Conservation (phyloP, 78 protist genomes). For the Dictyostelium citrinum region DNA sequence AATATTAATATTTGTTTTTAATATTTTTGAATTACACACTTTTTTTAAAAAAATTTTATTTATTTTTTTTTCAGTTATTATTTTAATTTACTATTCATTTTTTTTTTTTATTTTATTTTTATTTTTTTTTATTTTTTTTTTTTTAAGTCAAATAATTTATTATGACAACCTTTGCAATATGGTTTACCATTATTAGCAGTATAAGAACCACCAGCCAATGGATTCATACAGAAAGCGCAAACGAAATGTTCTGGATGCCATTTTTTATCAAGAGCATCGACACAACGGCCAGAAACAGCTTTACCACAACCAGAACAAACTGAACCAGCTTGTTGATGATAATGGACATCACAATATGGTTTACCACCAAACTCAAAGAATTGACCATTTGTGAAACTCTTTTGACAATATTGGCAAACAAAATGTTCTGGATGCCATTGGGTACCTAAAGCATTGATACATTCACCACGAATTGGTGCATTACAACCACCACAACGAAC, state of each 20-base stretch:
- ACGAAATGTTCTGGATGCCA: slow-evolving; percentile 88
- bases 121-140: not conserved
- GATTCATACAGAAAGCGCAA: slow-evolving; percentile 84
- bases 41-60: no score
- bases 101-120: not conserved
- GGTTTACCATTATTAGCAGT: slow-evolving; percentile 77
- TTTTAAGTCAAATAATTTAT: slow-evolving; percentile 30
- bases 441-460: slow-evolving; percentile 84
- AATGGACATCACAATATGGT: slow-evolving; percentile 84
- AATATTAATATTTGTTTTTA: no score
- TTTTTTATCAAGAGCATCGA: slow-evolving; percentile 81
- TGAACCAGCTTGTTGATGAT: slow-evolving; percentile 77
- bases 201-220: slow-evolving; percentile 79
- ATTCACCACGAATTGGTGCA: slow-evolving; percentile 75
- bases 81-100: not conserved
- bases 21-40: no score
- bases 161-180: slow-evolving; percentile 72
- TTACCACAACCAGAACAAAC: slow-evolving; percentile 82
- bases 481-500: slow-evolving; percentile 76
- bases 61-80: no score
- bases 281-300: slow-evolving; percentile 75
- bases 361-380: slow-evolving; percentile 83
- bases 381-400: slow-evolving; percentile 47
- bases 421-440: slow-evolving; percentile 89
- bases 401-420: slow-evolving; percentile 76